Evolutionary conservation across 306 rosid genomes (phyloP).

Genomic region (Ormosia semicastrata): DNA sequence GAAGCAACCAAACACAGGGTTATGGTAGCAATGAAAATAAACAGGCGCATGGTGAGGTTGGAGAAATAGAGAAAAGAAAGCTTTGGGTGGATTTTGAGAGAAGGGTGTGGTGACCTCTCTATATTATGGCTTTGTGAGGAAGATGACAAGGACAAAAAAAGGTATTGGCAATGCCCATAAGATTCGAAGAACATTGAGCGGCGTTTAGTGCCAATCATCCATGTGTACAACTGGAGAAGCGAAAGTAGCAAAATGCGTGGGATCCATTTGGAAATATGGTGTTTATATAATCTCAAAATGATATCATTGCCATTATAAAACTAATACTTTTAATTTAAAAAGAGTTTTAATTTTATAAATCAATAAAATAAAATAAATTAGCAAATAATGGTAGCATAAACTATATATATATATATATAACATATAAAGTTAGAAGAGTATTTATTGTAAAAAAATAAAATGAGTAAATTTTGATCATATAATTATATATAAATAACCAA

Average conservation of each 20-base stretch:
- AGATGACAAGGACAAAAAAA: not conserved
- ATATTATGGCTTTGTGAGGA: not conserved
- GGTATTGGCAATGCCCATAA: not conserved
- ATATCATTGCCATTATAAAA: not conserved
- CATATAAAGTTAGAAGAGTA: no score
- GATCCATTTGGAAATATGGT: not conserved
- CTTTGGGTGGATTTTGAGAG: not conserved
- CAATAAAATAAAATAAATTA: no score
- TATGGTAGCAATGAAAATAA: constrained; percentile 10
- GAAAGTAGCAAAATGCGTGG: not conserved
- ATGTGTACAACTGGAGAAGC: not conserved
- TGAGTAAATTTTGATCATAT: no score
- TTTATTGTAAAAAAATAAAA: no score
- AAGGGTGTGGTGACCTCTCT: not conserved
- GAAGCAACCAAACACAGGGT: constrained; percentile 17
- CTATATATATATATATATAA: no score
- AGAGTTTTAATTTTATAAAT: no score
- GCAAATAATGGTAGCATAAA: no score
- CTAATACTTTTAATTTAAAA: no score
- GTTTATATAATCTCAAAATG: not conserved
- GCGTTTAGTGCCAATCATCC: not conserved
- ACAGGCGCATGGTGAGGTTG: not conserved
- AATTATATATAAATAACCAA: no score
- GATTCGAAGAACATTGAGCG: not conserved
- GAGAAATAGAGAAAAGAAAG: not conserved